These are phyloP conservation scores for Petunia axillaris DNA, from an alignment of 257 asterid genomes.

Conservation along the genomic window DNA sequence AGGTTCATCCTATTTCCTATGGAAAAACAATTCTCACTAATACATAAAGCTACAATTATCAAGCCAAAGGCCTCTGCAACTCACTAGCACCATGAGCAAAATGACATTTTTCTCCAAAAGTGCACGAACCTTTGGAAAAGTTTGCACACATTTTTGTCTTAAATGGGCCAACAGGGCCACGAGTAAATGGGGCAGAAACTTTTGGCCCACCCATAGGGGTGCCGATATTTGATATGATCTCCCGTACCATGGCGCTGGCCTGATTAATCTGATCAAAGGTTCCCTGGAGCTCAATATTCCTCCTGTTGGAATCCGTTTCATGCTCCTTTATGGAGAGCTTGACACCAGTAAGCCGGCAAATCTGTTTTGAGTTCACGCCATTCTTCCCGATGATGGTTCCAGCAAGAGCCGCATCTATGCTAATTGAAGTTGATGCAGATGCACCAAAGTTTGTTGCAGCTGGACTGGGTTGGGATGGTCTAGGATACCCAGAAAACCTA, in stretches of 20 bases:
- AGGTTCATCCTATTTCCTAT: neutral
- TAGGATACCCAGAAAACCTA: slow-evolving; percentile 48
- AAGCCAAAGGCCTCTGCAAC: slow-evolving; percentile 56
- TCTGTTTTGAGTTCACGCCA: slow-evolving; percentile 86
- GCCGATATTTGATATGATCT: slow-evolving; percentile 58
- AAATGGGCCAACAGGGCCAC: slow-evolving; percentile 50
- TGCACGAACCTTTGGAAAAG: slow-evolving; percentile 76
- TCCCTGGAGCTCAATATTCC: slow-evolving; percentile 87
- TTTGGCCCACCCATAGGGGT: slow-evolving; percentile 36
- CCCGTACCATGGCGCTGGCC: slow-evolving; percentile 77
- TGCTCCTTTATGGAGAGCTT: slow-evolving; percentile 74
- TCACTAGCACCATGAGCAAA: slow-evolving; percentile 87
- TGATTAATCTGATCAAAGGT: slow-evolving; percentile 71
- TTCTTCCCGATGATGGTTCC: slow-evolving; percentile 89
- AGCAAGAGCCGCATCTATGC: slow-evolving; percentile 74
- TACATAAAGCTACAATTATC: slow-evolving; percentile 20
- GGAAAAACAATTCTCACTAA: neutral
- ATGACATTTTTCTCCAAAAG: slow-evolving; percentile 88
- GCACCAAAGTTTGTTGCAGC: slow-evolving; percentile 64
- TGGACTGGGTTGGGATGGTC: slow-evolving; percentile 53
- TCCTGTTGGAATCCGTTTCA: slow-evolving; percentile 65
- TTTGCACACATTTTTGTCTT: slow-evolving; percentile 85
- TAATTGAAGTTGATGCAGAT: slow-evolving; percentile 77
- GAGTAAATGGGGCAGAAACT: slow-evolving; percentile 32
- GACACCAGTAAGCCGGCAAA: slow-evolving; percentile 74